Base-by-base conservation (phyloP, 495 filamentous ascomycete genomes). In the Trichocladium uniseriatum region DNA sequence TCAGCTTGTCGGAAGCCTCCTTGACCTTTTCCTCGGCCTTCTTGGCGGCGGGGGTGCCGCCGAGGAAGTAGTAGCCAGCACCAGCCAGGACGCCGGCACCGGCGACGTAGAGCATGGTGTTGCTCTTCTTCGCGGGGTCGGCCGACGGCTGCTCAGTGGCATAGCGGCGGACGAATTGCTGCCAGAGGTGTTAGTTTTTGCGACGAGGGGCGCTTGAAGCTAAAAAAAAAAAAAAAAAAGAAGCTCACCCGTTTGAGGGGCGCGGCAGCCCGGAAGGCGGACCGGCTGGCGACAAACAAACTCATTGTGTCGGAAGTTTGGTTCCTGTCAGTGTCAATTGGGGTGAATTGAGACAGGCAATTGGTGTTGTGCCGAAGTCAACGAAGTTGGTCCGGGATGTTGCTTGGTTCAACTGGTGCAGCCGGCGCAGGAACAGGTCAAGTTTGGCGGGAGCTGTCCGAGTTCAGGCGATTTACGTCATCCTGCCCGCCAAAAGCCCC, bases 31-130 rank as follows among this genome's bases (percentile, higher is more conserved):
- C 64, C 37, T 69, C 70, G n/a, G 67, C 70, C 52, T 75, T 71
- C 38, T 78, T 75, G 21, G 67, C 62, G 2, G 66, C 58, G 13
- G 76, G 66, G 7, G 77, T 58, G 44, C 57, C 59, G 6, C 77
- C 53, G 48, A 74, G 59, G 64, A 69, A 77, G 62, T 73, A 79
- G 62, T 75, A 78, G 32, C 65, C 73, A 35, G 59, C 79, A 27
- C 67, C 75, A n/a, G 61, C 76, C 13, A 71, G 48, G 38, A 66
- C 66, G 34, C 47, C 54, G 8, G 60, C 69, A 41, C 61, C 57
- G 7, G 62, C 61, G 39, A 67, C 52, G 56, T 73, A 73, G 51
- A 77, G 61, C 31, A 72, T 41, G 13, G 61, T 62, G 52, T 72
- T 57, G 50, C 67, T 56, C 43, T 56, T 61, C 27, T 63, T 62